Conservation (phyloP, 1,284 basidiomycete genomes). For the Cutaneotrichosporon cavernicola region DNA sequence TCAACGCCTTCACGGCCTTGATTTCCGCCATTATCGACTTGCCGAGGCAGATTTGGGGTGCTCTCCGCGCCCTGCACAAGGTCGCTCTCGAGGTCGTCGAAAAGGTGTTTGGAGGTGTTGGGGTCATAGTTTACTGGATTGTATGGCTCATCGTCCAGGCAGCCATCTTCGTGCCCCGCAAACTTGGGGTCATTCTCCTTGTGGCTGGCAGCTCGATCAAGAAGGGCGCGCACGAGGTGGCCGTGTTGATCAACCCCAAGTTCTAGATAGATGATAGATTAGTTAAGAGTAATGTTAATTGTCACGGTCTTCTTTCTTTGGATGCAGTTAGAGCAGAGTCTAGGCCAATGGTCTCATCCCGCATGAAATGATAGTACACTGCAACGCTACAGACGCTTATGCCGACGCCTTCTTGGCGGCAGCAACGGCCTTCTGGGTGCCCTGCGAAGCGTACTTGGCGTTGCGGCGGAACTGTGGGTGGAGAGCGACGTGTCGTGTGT, state of each 20-base stretch:
- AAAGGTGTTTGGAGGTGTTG: not conserved
- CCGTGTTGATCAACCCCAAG: slow-evolving; percentile 16
- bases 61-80: not conserved
- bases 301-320: not conserved
- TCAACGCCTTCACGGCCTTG: not conserved
- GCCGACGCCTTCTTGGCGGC: slow-evolving; percentile 32
- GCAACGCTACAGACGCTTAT: slow-evolving; percentile 24
- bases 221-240: slow-evolving; percentile 9
- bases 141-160: not conserved
- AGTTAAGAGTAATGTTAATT: not conserved
- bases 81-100: not conserved
- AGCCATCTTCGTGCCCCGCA: not conserved
- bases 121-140: not conserved
- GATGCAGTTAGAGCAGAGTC: not conserved
- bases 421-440: slow-evolving; percentile 53
- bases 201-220: not conserved
- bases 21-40: not conserved
- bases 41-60: not conserved
- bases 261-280: not conserved
- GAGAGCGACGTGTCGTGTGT: not conserved
- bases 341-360: slow-evolving; percentile 29
- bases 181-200: not conserved
- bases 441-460: slow-evolving; percentile 53
- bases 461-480: slow-evolving; percentile 54
- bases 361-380: slow-evolving; percentile 25